Base-by-base conservation (phyloP, 345 rosid species). In the Eucalyptus camaldulensis region DNA sequence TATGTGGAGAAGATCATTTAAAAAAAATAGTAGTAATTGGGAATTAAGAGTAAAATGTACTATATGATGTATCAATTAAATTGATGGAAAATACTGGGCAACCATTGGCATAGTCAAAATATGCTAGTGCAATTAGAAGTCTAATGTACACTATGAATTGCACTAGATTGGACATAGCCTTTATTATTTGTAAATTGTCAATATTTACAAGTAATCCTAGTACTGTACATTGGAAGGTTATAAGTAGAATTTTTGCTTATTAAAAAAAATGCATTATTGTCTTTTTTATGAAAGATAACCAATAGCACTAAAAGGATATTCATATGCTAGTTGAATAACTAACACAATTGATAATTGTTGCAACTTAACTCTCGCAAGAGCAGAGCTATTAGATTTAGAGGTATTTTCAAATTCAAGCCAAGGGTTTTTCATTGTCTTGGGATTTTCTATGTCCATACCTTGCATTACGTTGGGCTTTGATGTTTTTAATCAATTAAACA, bases 381-480 rank as follows among this genome's bases (percentile, higher is more conserved):
- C 2, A 0, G 11, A 85, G 87, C 45, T 4, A 13, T 49, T 49
- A 85, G 29, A 45, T 85, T 8, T 19, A 14, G 49, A 85, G 27
- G 87, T 5, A 27, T 22, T 45, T 11, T 85, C 49, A 85, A 54
- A 1, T 47, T 47, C 49, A 1, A 47, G 49, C 13, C 13, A 4
- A 47, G 13, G 13, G 5, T 1, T 47, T 47, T 47, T 11, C 49
- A 47, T 47, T 47, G 2, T 0, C 1, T 47, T 3, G 49, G 49
- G 49, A 13, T 47, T 47, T 47, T 47, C 5, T 10, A 47, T 11
- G 49, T 2, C 49, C 49, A 47, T 11, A 47, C 49, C 49, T 47
- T 13, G 1, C 13, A 47, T 47, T 1, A 4, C 2, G 13, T 47
- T 0, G 13, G 4, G 13, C 49, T 47, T 47, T 47, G 13, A 47